Base-by-base conservation (phyloP, 257 asterid genomes). In the Gentiana macrophylla region DNA sequence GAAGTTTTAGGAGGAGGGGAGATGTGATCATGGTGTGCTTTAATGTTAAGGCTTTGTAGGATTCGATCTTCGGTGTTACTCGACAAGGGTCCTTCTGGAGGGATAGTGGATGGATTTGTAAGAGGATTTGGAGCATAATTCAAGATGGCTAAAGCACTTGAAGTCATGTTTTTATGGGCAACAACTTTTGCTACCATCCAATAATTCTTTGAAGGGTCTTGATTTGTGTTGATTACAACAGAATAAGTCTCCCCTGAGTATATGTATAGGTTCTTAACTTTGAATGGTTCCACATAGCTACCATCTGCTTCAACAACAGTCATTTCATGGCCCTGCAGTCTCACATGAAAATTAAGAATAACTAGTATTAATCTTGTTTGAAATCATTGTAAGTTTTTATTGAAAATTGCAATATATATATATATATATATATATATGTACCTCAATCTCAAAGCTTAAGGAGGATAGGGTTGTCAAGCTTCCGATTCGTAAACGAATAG, bases 201-300 rank as follows among this genome's bases (percentile, higher is more conserved):
- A 35, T 61, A 61, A 38, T 61, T 61, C 38, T 36, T 50, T 37
- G 65, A 49, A 15, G 65, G 50, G 50, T 61, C 57, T 51, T 61
- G 65, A 32, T 61, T 38, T 13, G 65, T 48, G 12, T 8, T 49
- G 32, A 61, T 33, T 37, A 50, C 15, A 15, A 61, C 65, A 0
- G 65, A 61, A 38, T 61, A 61, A 5, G 57, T 49, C n/a, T 61
- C 65, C 10, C 65, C 57, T 2, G 65, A 61, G 65, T 61, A 61
- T 10, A 51, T 50, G 57, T 11, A 51, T 2, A 61, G 47, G 32
- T 61, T 37, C 1, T 50, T 13, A 4, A 51, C 57, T 13, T n/a
- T 55, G 35, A 61, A 34, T 0, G 57, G 57, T 45, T 61, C 57
- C 3, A 61, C 55, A 13, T 61, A 49, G 44, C 41, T 32, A 12